Evolutionary conservation across 2,329 filamentous ascomycete genomes (phyloP), one percentile per base, ranked within the genome.

Genomic region (Pestalotiopsis sp.): DNA sequence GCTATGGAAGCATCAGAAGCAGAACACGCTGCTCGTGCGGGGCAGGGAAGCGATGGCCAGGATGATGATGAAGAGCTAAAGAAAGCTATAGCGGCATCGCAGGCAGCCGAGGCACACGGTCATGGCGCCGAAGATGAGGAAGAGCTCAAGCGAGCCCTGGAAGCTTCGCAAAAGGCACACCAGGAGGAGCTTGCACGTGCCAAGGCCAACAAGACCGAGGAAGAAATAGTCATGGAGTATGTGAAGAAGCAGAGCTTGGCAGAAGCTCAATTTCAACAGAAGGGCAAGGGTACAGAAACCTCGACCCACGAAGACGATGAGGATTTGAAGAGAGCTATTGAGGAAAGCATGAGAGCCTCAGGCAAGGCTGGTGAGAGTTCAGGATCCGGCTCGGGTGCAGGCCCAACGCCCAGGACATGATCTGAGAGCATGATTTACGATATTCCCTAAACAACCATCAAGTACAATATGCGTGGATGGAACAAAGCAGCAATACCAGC

Each of bases 181-280:
- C 78, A 79, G 66, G 78, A 83, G 41, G 79, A 86, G 66, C 74
- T 84, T 72, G 79, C 81, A 58, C 80, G 82, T 4, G 79, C 83
- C 45, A 77, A 79, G 62, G 80, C 77, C 49, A 78, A 81, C 67
- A 84, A 80, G 75, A 87, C 85, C 0, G 92, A 94, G 75, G 92
- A 95, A 76, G 88, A 94, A 68, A 89, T 92, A 69, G 88, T 94
- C 9, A 78, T 95, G 76, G 91, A 94, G 74, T 94, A 93, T 78
- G 86, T 94, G 56, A 92, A 91, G 84, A 92, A 90, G 82, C 91
- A 94, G 81, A 94, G 91, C 77, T 76, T 94, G 57, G 85, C 87
- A 0, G 93, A 95, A 79, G 90, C 90, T 72, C 84, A 90, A 76
- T 84, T 78, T 63, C 79, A 82, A 12, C 72, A 77, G 65, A 81